Evolutionary conservation across 768 basidiomycete genomes (phyloP), one percentile per base, ranked within the genome.

Genomic region (Lactarius sp.): DNA sequence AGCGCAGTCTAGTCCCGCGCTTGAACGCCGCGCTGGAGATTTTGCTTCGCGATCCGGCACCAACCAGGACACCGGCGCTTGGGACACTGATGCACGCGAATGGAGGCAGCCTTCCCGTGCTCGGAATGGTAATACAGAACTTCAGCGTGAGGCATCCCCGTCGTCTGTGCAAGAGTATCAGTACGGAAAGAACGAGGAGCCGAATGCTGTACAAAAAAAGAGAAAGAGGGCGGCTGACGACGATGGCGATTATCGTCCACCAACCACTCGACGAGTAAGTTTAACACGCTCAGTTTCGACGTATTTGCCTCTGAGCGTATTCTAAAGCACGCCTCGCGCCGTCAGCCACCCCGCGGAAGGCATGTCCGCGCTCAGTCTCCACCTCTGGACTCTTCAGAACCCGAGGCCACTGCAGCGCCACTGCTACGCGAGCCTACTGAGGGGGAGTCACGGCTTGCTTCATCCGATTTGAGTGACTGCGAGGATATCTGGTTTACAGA

Each of bases 391-490:
- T 59, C 66, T 16, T 36, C 64, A 55, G 72, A 69, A 41, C 68
- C 68, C 16, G 76, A 77, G 65, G 65, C 62, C 69, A 72, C 62
- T 44, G 73, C 61, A 47, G 73, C 76, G 31, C 34, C 59, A n/a
- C 73, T 73, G 49, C 61, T 70, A 49, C 69, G 67, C 60, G 71
- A 70, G 70, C 73, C 67, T 59, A 75, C 66, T 58, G 75, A 70
- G 60, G 82, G 84, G 37, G 80, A 79, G 36, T 74, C 69, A 52
- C 75, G 76, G 44, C 75, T 82, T 13, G 74, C 76, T 12, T 89
- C 90, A 18, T 92, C 91, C 22, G 91, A 93, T 78, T 76, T 93
- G 65, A 90, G 91, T 34, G 91, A 92, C 63, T 90, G 85, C 66
- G 81, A 82, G 68, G 90, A 92, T 63, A 71, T 93, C 16, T 93